A percentile compares a stretch with the other conserved stretches of the same genome.
phyloP scores from a whole-genome alignment of 768 basidiomycete genomes.

The Hericium rajendrae region DNA sequence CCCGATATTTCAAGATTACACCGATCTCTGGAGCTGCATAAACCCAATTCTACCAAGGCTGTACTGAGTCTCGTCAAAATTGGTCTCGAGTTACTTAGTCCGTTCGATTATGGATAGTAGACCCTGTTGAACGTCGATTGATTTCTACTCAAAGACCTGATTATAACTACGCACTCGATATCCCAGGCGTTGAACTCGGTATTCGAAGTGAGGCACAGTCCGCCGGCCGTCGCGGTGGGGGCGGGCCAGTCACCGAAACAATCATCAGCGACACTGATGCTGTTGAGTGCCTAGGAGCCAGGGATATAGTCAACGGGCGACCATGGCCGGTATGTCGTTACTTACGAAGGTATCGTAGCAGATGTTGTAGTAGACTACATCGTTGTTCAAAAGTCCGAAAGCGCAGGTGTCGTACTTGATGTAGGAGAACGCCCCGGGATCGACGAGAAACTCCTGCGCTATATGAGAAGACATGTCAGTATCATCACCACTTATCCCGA shows the following conservation, averaged over 20 bases:
- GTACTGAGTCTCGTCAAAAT: too few relatives aligned
- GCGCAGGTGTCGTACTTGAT: neutral
- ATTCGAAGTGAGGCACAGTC: neutral
- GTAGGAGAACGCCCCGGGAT: neutral
- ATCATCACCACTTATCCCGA: too few relatives aligned
- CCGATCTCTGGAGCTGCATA: too few relatives aligned
- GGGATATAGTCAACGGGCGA: neutral
- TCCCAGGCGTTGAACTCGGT: neutral
- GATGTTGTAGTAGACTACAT: neutral
- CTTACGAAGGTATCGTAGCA: neutral
- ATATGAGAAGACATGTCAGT: neutral
- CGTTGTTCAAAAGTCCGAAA: neutral
- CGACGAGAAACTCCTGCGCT: neutral
- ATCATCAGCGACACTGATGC: neutral
- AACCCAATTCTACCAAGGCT: too few relatives aligned
- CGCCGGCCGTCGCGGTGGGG: neutral
- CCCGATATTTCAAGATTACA: too few relatives aligned
- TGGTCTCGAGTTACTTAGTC: too few relatives aligned
- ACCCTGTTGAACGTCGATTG: too few relatives aligned
- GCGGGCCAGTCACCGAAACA: neutral
- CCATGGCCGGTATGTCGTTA: neutral
- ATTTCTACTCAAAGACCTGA: too few relatives aligned
- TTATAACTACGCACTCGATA: neutral
- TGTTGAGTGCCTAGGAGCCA: neutral
- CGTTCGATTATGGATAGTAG: too few relatives aligned